Conservation (phyloP, 2,329 filamentous ascomycete genomes). For the Verticillium longisporum region DNA sequence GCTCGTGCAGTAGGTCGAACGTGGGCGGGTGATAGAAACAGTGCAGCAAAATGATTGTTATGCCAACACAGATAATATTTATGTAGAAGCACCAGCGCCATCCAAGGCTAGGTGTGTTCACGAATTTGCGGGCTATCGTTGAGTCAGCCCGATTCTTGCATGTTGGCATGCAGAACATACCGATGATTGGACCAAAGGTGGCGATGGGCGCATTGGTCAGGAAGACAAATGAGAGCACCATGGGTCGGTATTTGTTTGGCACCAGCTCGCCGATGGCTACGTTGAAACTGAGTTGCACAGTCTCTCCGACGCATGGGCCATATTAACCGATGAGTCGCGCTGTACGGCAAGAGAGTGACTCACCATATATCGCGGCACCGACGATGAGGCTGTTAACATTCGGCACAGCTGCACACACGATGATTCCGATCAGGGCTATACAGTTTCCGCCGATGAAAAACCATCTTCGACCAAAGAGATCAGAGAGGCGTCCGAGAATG, state of each 20-base stretch:
- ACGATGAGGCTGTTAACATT: conserved; percentile 24
- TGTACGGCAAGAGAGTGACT: conserved; percentile 20
- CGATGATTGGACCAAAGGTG: conserved; percentile 26
- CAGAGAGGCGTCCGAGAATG: conserved; percentile 25
- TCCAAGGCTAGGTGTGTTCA: conserved; percentile 23
- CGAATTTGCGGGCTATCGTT: conserved; percentile 22
- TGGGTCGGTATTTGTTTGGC: conserved; percentile 12
- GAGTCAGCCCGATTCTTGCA: not conserved
- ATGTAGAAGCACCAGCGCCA: conserved; percentile 35
- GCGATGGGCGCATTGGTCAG: conserved; percentile 24
- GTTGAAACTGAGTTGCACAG: conserved; percentile 12
- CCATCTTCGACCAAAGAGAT: conserved; percentile 31
- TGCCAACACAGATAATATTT: conserved; percentile 24
- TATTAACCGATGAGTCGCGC: conserved; percentile 5
- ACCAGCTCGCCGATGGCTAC: conserved; percentile 15
- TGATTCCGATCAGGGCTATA: conserved; percentile 26
- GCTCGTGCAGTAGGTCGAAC: not conserved
- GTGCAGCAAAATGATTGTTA: conserved; percentile 25
- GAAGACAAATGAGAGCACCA: conserved; percentile 18
- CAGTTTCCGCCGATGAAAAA: conserved; percentile 30
- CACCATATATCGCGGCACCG: conserved; percentile 26
- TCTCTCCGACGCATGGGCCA: conserved; percentile 9
- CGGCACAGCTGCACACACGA: conserved; percentile 19
- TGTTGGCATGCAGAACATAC: conserved; percentile 10
- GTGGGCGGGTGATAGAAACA: conserved; percentile 33